A percentile compares a stretch with the other conserved stretches of the same genome.
These are phyloP conservation scores for Coriaria nepalensis DNA, from an alignment of 306 rosid genomes.

Conservation along the genomic window DNA sequence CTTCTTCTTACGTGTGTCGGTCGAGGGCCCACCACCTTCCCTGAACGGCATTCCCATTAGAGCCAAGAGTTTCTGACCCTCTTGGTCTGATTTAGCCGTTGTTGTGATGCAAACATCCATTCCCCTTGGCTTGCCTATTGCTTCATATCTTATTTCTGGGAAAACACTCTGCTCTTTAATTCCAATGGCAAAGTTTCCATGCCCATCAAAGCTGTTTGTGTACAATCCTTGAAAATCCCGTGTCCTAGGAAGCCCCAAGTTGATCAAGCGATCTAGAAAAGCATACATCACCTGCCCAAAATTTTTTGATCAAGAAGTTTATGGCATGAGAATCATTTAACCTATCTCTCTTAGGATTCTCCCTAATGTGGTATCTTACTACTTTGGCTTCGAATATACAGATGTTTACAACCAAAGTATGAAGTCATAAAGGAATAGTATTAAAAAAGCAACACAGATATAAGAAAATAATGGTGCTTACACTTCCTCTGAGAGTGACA, in stretches of 20 bases:
- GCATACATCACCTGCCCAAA: conserved; percentile 55
- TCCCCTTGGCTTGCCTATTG: conserved; percentile 66
- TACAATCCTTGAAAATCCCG: conserved; percentile 93
- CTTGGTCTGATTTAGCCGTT: conserved; percentile 70
- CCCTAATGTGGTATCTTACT: too few relatives aligned
- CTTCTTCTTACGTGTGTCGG: conserved; percentile 54
- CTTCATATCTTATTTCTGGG: conserved; percentile 62
- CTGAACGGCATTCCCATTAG: conserved; percentile 96
- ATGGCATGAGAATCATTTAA: conserved; percentile 2
- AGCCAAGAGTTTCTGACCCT: conserved; percentile 55
- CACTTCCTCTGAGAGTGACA: conserved; percentile 82
- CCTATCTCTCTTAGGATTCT: neutral
- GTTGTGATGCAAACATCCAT: conserved; percentile 87
- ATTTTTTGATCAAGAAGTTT: conserved; percentile 7
- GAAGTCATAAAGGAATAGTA: neutral
- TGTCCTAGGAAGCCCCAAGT: conserved; percentile 85
- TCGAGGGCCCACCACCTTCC: conserved; percentile 41
- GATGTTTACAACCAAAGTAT: too few relatives aligned
- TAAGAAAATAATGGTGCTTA: conserved; percentile 22
- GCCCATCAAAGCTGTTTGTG: conserved; percentile 72
- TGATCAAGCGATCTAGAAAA: conserved; percentile 73
- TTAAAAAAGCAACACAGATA: neutral
- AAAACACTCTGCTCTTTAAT: conserved; percentile 71
- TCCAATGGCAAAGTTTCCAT: conserved; percentile 67
- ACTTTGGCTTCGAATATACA: too few relatives aligned